Percentiles rank a stretch among this genome's conserved stretches.
These are phyloP conservation scores for Xylaria grammica DNA, from an alignment of 495 filamentous ascomycete species.

Conservation along the genomic window DNA sequence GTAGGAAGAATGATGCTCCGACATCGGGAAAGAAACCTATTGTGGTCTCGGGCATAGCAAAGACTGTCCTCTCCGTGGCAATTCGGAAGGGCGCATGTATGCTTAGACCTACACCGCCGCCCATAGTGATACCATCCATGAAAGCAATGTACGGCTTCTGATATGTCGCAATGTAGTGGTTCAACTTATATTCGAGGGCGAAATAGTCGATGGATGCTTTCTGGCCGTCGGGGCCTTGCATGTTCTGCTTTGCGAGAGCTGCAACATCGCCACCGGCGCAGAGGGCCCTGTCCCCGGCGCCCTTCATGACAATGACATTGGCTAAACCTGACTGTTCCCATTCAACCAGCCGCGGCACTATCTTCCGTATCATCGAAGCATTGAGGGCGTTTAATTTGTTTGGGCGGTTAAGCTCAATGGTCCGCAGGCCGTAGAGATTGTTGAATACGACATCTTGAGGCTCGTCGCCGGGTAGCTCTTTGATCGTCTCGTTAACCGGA, in stretches of 20 bases:
- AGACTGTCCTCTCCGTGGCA: constrained; percentile 91
- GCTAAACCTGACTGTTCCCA: constrained; percentile 94
- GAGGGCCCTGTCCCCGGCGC: constrained; percentile 80
- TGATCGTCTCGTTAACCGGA: constrained; percentile 38
- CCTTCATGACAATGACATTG: constrained; percentile 91
- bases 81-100: constrained; percentile 95
- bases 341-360: constrained; percentile 83
- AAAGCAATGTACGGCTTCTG: constrained; percentile 90
- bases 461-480: constrained; percentile 69
- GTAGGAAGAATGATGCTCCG: constrained; percentile 92
- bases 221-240: constrained; percentile 67
- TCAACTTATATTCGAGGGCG: constrained; percentile 86
- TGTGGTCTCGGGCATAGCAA: constrained; percentile 97
- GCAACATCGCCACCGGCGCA: constrained; percentile 93
- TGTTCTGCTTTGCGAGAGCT: constrained; percentile 74
- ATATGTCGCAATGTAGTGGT: constrained; percentile 96
- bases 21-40: constrained; percentile 99
- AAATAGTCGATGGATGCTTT: constrained; percentile 81
- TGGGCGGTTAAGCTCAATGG: constrained; percentile 92
- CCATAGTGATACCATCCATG: constrained; percentile 99
- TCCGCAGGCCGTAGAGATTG: constrained; percentile 83
- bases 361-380: constrained; percentile 92
- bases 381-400: constrained; percentile 88
- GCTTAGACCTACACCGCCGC: constrained; percentile 91
- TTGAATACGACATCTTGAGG: constrained; percentile 92